phyloP scores from a whole-genome alignment of 2,329 filamentous ascomycete species.

The Raffaelea ambrosiae region DNA sequence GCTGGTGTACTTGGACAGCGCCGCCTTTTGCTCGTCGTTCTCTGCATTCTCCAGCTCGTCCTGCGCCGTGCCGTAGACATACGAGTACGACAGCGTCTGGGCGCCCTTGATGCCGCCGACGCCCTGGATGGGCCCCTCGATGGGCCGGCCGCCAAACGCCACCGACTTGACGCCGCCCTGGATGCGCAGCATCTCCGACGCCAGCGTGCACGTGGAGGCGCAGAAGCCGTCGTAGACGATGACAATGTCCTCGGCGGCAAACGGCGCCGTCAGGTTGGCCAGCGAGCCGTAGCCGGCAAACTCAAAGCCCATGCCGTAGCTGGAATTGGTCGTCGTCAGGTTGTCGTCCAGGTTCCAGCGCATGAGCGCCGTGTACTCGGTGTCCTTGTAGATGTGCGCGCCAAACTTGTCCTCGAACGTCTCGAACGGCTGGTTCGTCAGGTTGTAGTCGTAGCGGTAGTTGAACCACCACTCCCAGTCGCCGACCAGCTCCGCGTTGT shows the following conservation, averaged over 20 bases:
- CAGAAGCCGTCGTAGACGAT: constrained; percentile 36
- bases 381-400: constrained; percentile 32
- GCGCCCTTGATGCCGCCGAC: constrained; percentile 58
- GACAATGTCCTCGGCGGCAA: constrained; percentile 48
- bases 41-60: constrained; percentile 8
- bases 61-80: constrained; percentile 13
- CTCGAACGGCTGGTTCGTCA: constrained; percentile 38
- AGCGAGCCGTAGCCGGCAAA: constrained; percentile 42
- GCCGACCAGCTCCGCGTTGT: constrained; percentile 15
- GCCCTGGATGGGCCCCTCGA: constrained; percentile 46
- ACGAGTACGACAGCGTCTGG: constrained; percentile 8
- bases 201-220: constrained; percentile 21
- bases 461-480: constrained; percentile 27
- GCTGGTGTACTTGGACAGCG: constrained; percentile 5
- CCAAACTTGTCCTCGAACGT: constrained; percentile 37
- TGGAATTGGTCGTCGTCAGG: constrained; percentile 30
- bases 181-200: constrained; percentile 21
- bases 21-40: constrained; percentile 7
- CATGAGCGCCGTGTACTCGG: constrained; percentile 45
- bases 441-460: constrained; percentile 40
- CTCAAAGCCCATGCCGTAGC: constrained; percentile 27
- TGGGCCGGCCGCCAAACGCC: constrained; percentile 52
- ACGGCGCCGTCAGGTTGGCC: constrained; percentile 40
- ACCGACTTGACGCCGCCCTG: constrained; percentile 44
- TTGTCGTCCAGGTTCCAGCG: constrained; percentile 40